Percentiles rank a stretch among this genome's conserved stretches.
Conservation (phyloP, 352 stramenopile species). For the Pythium periplocum region DNA sequence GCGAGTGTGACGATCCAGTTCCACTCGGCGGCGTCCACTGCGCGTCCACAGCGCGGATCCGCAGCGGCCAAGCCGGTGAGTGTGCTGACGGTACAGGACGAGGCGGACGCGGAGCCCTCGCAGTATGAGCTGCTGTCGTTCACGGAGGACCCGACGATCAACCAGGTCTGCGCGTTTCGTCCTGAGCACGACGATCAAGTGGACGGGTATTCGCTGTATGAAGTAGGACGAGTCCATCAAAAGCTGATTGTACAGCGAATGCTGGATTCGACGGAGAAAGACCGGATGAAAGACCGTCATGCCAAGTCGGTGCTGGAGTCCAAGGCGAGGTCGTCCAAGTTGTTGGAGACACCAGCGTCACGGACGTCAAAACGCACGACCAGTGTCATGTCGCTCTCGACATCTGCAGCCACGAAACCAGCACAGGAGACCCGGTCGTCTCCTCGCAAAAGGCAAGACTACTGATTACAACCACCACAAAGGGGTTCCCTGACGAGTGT, state of each 20-base stretch:
- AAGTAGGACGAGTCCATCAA: constrained; percentile 59
- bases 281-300: constrained; percentile 78
- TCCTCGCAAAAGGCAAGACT: too few relatives aligned
- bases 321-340: constrained; percentile 60
- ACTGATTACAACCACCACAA: too few relatives aligned
- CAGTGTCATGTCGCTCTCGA: too few relatives aligned
- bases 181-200: constrained; percentile 4
- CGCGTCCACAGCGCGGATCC: constrained; percentile 16
- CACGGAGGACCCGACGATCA: constrained; percentile 56
- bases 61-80: constrained; percentile 33
- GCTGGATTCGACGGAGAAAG: constrained; percentile 70
- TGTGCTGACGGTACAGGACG: constrained; percentile 37
- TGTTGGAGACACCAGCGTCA: constrained; percentile 26
- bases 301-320: constrained; percentile 67
- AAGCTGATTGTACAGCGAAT: constrained; percentile 80
- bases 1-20: constrained; percentile 25
- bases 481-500: too few relatives aligned
- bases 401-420: too few relatives aligned
- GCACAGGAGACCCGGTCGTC: too few relatives aligned
- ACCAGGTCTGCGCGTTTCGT: constrained; percentile 61
- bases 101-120: constrained; percentile 14
- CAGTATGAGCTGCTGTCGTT: constrained; percentile 79
- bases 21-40: constrained; percentile 20
- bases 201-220: constrained; percentile 43
- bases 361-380: too few relatives aligned